Evolutionary conservation across 768 basidiomycete genomes (phyloP), one percentile per base, ranked within the genome.

Genomic region (Tulasnella sp.): DNA sequence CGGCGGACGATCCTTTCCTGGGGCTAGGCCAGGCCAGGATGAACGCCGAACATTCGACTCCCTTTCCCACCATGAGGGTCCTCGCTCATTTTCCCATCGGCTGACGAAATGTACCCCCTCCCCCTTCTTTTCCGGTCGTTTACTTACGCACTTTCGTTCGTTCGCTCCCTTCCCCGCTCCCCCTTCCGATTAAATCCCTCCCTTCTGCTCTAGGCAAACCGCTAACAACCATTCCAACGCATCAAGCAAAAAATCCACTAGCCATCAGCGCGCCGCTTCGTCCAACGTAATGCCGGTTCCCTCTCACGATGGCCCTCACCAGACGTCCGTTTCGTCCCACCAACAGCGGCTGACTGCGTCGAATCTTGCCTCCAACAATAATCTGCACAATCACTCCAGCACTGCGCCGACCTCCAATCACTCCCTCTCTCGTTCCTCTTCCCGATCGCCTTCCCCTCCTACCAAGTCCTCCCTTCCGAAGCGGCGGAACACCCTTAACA

Each of bases 401-500:
- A 42, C 77, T 18, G 51, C 77, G 35, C 40, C 77, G 20, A 42
- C 70, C 77, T 76, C 70, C 42, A 42, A 74, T 55, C 72, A 46
- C n/a, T 74, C 73, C 87, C 88, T 91, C 80, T 86, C 90, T 76
- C 57, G 29, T 61, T 61, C 57, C 57, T 61, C 57, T 29, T 93
- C 91, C 77, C 92, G 91, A 74, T 93, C 92, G 29, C 92, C 90
- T 83, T 93, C 91, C 35, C 93, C 92, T 2, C 86, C 86, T 11
- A n/a, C 48, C 71, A 80, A 79, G 23, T 77, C 75, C 51, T 77
- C 72, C 20, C 75, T 81, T 26, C 88, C 92, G 55, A 97, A 96
- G 85, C 90, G 94, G 74, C 88, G 98, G 79, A 95, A 94, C 81
- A 99, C 98, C 73, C 97, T 99, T 95, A 99, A 99, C 84, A 96